Conservation (phyloP, 192 early-diverging fungal genomes). For the Backusella westeae region DNA sequence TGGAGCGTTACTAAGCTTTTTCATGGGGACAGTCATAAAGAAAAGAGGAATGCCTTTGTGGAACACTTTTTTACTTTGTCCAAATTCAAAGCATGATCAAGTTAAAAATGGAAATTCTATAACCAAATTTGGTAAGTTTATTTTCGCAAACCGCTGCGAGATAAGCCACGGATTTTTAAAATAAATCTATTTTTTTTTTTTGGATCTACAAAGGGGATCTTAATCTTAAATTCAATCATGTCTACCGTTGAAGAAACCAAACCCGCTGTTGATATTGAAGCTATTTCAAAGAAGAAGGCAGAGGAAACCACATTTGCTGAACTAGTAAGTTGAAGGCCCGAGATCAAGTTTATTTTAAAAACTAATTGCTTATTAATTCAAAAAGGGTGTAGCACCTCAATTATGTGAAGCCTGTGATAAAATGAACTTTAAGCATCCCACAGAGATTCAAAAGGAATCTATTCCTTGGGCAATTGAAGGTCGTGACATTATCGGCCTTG, state of each 20-base stretch:
- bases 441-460: constrained; percentile 88
- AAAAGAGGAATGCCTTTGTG: too few relatives aligned
- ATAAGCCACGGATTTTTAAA: neutral
- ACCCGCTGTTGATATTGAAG: constrained; percentile 21
- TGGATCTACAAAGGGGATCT: constrained; percentile 2
- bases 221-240: neutral
- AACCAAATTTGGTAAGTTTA: neutral
- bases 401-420: constrained; percentile 88
- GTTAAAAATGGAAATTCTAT: neutral
- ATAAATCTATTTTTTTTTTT: neutral
- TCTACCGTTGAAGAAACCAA: neutral
- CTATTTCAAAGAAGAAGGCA: constrained; percentile 16
- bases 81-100: neutral
- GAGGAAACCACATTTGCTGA: constrained; percentile 35
- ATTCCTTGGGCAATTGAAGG: constrained; percentile 92
- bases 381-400: constrained; percentile 80
- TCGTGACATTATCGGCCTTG: constrained; percentile 95
- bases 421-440: constrained; percentile 84
- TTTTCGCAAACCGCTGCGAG: too few relatives aligned
- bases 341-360: neutral
- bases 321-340: constrained; percentile 19
- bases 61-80: neutral
- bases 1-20: neutral
- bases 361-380: neutral
- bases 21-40: too few relatives aligned